Evolutionary conservation across 306 rosid species (phyloP), one percentile per base, ranked within the genome.

Genomic region (Quercus berberidifolia): DNA sequence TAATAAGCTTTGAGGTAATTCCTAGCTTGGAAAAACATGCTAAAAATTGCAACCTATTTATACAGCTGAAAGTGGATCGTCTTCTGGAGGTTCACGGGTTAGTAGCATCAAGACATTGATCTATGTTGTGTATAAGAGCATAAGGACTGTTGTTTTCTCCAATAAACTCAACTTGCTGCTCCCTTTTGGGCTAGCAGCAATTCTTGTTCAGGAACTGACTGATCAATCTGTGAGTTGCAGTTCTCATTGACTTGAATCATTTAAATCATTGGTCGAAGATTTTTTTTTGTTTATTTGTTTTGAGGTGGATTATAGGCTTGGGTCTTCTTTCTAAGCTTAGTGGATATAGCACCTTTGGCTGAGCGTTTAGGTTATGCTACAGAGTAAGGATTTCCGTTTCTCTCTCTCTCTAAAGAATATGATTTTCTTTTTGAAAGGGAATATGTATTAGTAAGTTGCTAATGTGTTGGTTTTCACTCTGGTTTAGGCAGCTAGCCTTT

Each of bases 311-410:
- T 79, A 49, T 87, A 93, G 97, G 93, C 92, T 8, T 91, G 96
- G 97, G 96, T 91, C 69, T 91, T 93, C 73, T 79, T 77, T 80
- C 75, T 93, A 52, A 91, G 96, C 77, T 85, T 93, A 55, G 84
- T 91, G 89, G 97, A 96, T 31, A 88, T 89, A 83, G 83, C 87
- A 71, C 97, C 97, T 80, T 75, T 91, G 69, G 97, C 96, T 1
- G 97, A 93, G 91, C 97, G 96, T 63, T 85, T 93, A 81, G 97
- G 96, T 67, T 93, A 87, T 87, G 94, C 97, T 51, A 93, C 98
- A 28, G 98, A 93, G 98, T 93, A 89, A 83, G 89, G 58, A 78
- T 79, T 72, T 79, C 30, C 52, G 33, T 69, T 69, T 26, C 30
- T 31, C 73, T 78, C 60, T 21, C 55, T 13, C 15, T 20, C 19